Base-by-base conservation (phyloP, 805 yeast species). In the Candida incommunis region DNA sequence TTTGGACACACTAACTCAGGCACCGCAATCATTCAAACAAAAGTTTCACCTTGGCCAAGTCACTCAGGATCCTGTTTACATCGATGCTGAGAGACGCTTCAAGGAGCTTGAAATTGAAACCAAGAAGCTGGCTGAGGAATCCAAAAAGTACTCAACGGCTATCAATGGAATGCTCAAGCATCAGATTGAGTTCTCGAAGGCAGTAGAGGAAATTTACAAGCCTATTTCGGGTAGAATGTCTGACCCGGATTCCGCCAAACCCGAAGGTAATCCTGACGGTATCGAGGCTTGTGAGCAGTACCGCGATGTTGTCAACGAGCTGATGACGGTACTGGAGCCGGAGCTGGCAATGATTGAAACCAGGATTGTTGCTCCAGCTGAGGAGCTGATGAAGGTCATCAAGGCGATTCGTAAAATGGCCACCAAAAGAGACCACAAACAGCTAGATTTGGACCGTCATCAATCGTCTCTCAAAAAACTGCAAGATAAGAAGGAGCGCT, bases 201-300 rank as follows among this genome's bases (percentile, higher is more conserved):
- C 94, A 2, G 86, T 92, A 64, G 96, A 88, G 62, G 96, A 88
- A 59, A 82, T 92, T 48, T 92, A 87, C 68, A 86, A 90, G 64
- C 98, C 98, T 1, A 92, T 92, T 49, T 79, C 92, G 46, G 98
- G 98, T 40, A 78, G 87, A 50, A 69, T 83, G 60, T 78, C 92
- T 15, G 97, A 92, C 61, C 96, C 96, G 4, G 83, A 80, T 58
- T 76, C 92, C 4, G 64, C 85, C 2, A 74, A 77, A 41, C 88
- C 88, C 0, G 98, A 92, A 60, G 96, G 94, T 54, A 88, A 88
- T 58, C 96, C 96, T 2, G 94, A 92, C 44, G 98, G 97, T 54
- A 86, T 92, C 52, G 79, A 82, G 57, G 98, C 98, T 1, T 77
- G 94, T 56, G 95, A 83, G 58, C 94, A 82, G 60, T 92, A 88